Base-by-base conservation (phyloP, 495 filamentous ascomycete genomes). In the Tuber microsphaerosporum region DNA sequence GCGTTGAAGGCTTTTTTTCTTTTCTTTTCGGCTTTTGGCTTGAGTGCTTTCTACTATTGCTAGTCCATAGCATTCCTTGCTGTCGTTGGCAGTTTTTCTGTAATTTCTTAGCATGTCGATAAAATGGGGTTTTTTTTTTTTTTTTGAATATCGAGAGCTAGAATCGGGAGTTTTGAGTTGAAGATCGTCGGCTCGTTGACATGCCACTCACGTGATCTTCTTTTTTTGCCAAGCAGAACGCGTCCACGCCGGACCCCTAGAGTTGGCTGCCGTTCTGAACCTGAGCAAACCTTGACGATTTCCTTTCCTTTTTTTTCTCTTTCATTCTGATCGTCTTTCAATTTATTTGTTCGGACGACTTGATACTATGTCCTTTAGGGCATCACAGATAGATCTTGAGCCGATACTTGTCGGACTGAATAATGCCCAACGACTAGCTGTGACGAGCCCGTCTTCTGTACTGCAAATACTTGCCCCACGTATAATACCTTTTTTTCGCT, bases 381-480 rank as follows among this genome's bases (percentile, higher is more conserved):
- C 61, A 51, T 68, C 56, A 34, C 56, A 65, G 56, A 31, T 65
- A 34, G 56, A 65, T 65, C 56, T 34, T 34, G 45, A 71, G n/a
- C 79, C 84, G 68, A 89, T 94, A 70, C 87, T 97, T 70, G 82
- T 89, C 81, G 92, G 91, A 51, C 89, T 99, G 68, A 99, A 99
- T 84, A 80, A 84, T 48, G 92, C 93, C 2, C 96, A 99, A 83
- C 87, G 87, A 70, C 87, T 88, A n/a, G 96, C 96, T 0, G 96
- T 98, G 69, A 91, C 90, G 42, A 97, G 91, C 8, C 86, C 88
- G 34, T 89, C 93, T 0, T 84, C 89, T 31, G 91, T 96, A 9
- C 86, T 98, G 6, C 96, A 97, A 75, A 94, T 98, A 45, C 90
- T 99, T 34, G 96, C 96, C 34, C 87, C 87, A 74, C 87, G 82